A percentile compares a stretch with the other conserved stretches of the same genome.
Conservation (phyloP, 148 eudicot genomes). For the Pouteria glomerata region DNA sequence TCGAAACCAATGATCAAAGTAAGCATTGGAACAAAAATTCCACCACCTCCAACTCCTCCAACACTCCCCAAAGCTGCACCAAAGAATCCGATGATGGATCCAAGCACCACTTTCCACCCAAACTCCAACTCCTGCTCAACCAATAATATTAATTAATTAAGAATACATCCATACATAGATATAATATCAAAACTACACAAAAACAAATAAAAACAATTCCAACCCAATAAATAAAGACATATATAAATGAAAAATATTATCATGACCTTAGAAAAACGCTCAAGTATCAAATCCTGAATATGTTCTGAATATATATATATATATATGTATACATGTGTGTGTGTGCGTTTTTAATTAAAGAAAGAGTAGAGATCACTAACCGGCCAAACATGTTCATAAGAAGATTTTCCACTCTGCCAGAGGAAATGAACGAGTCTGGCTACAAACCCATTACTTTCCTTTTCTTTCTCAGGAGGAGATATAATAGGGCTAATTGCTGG, state of each 20-base stretch:
- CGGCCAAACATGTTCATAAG: slow-evolving; percentile 56
- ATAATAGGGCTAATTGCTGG: too few relatives aligned
- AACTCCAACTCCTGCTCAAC: slow-evolving; percentile 44
- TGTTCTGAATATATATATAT: too few relatives aligned
- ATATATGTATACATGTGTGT: too few relatives aligned
- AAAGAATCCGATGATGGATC: slow-evolving; percentile 47
- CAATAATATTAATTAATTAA: too few relatives aligned
- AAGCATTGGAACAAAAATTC: slow-evolving; percentile 62
- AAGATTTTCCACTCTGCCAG: slow-evolving; percentile 40
- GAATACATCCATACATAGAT: too few relatives aligned
- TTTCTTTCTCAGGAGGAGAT: slow-evolving; percentile 13
- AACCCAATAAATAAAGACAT: too few relatives aligned
- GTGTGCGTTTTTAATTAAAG: too few relatives aligned
- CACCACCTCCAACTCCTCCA: slow-evolving; percentile 65
- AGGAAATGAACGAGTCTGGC: slow-evolving; percentile 34
- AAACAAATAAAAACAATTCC: too few relatives aligned
- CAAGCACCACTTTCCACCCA: slow-evolving; percentile 46
- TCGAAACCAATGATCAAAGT: slow-evolving; percentile 58
- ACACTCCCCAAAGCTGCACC: slow-evolving; percentile 65
- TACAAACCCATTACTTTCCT: slow-evolving; percentile 20
- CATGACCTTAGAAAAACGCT: too few relatives aligned
- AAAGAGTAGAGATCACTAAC: slow-evolving; percentile 27
- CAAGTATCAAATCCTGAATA: too few relatives aligned
- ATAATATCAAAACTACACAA: too few relatives aligned
- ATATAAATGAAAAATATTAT: too few relatives aligned